Conservation (phyloP, 805 yeast genomes). For the Torulaspora indica region DNA sequence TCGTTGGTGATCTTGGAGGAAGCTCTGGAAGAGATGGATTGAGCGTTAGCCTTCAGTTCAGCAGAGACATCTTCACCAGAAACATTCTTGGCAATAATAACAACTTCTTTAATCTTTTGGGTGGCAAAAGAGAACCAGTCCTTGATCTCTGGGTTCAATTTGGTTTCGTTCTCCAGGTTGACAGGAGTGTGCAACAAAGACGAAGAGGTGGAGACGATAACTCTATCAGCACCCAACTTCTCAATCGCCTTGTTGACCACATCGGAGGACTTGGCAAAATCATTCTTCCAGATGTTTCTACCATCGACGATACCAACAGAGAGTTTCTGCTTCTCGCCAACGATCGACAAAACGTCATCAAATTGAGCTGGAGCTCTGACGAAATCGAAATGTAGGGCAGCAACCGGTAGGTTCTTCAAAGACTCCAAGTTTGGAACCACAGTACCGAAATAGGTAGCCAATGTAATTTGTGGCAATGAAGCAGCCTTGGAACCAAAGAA, state of each 20-base stretch:
- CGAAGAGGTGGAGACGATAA: constrained; percentile 89
- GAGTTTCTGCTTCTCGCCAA: constrained; percentile 66
- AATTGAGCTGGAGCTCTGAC: constrained; percentile 96
- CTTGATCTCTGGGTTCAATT: constrained; percentile 85
- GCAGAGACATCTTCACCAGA: constrained; percentile 76
- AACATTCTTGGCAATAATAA: constrained; percentile 79
- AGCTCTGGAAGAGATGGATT: constrained; percentile 77
- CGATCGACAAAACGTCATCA: constrained; percentile 66
- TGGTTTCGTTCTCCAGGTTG: constrained; percentile 86
- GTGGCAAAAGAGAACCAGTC: constrained; percentile 99
- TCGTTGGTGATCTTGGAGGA: constrained; percentile 88
- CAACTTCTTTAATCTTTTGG: constrained; percentile 92
- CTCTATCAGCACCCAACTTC: constrained; percentile 81
- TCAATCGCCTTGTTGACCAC: constrained; percentile 77
- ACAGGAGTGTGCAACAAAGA: constrained; percentile 98
- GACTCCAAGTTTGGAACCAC: constrained; percentile 94
- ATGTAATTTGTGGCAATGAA: constrained; percentile 69
- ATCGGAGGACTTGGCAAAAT: constrained; percentile 80
- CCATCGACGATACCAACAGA: constrained; percentile 98
- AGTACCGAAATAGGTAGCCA: constrained; percentile 97
- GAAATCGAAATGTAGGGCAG: constrained; percentile 95
- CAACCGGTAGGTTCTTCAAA: constrained; percentile 83
- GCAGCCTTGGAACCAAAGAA: constrained; percentile 58
- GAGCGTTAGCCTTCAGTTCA: constrained; percentile 79
- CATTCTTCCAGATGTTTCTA: constrained; percentile 99